These are phyloP conservation scores for Onygenales sp. DNA, from an alignment of 2,329 filamentous ascomycete species.

Conservation along the genomic window DNA sequence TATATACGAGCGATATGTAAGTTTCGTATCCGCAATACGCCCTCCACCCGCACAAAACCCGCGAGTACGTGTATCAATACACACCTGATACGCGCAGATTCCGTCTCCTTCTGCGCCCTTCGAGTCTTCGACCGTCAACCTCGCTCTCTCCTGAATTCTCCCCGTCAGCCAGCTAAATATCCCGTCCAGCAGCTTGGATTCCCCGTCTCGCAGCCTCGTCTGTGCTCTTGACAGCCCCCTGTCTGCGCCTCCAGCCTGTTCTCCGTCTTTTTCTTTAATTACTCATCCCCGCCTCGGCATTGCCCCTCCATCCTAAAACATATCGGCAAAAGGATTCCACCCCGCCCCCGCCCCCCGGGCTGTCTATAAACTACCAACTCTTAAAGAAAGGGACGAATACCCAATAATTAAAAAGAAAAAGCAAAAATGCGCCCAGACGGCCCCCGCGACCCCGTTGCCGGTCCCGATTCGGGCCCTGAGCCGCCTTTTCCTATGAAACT, in stretches of 20 bases:
- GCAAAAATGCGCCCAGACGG: conserved; percentile 37
- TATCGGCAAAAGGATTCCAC: no score
- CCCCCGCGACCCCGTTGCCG: conserved; percentile 61
- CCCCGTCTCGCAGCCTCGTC: background rate
- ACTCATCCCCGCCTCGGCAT: no score
- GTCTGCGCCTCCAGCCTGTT: no score
- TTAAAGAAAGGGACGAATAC: background rate
- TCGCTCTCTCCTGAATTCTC: background rate
- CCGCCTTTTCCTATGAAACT: conserved; percentile 74
- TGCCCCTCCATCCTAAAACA: no score
- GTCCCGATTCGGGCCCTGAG: conserved; percentile 62
- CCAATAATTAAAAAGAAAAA: background rate
- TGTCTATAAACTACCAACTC: background rate
- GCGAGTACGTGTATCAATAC: background rate
- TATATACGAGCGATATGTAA: background rate
- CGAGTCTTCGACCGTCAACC: background rate
- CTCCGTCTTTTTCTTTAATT: no score
- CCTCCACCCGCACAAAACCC: background rate
- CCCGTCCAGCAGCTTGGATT: background rate
- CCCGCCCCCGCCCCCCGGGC: background rate
- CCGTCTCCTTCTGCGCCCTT: background rate
- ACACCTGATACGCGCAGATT: background rate
- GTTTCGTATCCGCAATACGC: background rate
- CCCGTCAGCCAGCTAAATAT: background rate
- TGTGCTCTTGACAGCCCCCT: no score